Conservation (phyloP, 2,329 filamentous ascomycete species). For the Colletotrichum magnum region DNA sequence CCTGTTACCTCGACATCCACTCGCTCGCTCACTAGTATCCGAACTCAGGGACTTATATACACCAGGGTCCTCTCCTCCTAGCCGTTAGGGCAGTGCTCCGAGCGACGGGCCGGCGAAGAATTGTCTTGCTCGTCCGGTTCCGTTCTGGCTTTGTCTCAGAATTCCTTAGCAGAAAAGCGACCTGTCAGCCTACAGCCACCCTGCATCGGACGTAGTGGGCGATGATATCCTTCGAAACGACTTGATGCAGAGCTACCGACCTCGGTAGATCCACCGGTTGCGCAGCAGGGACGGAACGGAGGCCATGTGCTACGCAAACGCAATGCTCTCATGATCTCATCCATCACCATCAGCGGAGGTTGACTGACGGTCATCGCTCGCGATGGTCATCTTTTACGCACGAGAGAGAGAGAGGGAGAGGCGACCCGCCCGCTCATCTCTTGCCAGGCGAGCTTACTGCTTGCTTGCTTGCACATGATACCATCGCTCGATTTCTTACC, state of each 20-base stretch:
- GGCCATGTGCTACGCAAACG: slow-evolving; percentile 17
- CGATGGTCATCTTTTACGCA: slow-evolving; percentile 18
- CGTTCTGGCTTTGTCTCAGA: slow-evolving; percentile 37
- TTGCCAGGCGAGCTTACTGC: slow-evolving; percentile 15
- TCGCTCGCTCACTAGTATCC: not conserved
- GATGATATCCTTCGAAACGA: slow-evolving; percentile 32
- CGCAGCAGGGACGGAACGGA: not conserved
- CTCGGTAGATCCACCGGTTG: slow-evolving; percentile 15
- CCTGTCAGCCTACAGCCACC: slow-evolving; percentile 19
- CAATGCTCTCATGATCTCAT: not conserved
- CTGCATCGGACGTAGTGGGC: slow-evolving; percentile 35
- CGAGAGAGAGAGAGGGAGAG: slow-evolving; percentile 8
- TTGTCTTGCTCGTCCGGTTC: slow-evolving; percentile 32
- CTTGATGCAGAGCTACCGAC: slow-evolving; percentile 31
- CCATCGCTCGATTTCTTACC: not conserved
- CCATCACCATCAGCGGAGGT: not conserved
- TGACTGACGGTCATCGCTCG: not conserved
- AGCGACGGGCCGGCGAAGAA: slow-evolving; percentile 8
- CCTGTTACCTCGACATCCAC: slow-evolving; percentile 7
- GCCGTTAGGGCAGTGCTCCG: slow-evolving; percentile 20
- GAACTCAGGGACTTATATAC: not conserved
- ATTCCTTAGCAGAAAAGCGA: slow-evolving; percentile 29
- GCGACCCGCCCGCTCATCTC: slow-evolving; percentile 8
- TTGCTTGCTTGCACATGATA: not conserved
- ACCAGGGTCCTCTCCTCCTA: not conserved